phyloP scores from a whole-genome alignment of 352 stramenopile genomes.

The Pythium insidiosum region DNA sequence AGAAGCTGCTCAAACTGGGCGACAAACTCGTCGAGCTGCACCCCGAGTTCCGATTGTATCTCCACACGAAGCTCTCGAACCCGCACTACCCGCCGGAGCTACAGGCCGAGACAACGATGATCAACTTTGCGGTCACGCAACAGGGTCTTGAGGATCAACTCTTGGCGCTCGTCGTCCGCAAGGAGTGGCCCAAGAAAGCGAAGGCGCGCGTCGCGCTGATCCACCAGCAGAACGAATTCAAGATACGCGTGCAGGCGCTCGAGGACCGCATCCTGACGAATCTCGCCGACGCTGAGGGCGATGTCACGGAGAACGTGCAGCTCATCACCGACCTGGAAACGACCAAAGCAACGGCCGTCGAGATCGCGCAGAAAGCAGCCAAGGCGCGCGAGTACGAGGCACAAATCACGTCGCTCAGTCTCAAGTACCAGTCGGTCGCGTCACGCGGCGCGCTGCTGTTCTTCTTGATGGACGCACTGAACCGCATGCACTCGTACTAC shows the following conservation, averaged over 20 bases:
- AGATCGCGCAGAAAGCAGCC: constrained; percentile 77
- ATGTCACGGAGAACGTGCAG: constrained; percentile 94
- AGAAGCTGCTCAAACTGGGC: constrained; percentile 73
- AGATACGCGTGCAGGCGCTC: constrained; percentile 77
- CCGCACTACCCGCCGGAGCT: constrained; percentile 89
- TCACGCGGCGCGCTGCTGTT: constrained; percentile 90
- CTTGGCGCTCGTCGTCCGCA: constrained; percentile 79
- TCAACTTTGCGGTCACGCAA: constrained; percentile 91
- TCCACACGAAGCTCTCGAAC: constrained; percentile 92
- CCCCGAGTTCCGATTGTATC: constrained; percentile 72
- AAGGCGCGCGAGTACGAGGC: constrained; percentile 66
- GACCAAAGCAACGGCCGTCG: constrained; percentile 86
- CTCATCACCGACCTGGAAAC: constrained; percentile 93
- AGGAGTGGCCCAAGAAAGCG: constrained; percentile 87
- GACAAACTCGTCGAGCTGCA: constrained; percentile 86
- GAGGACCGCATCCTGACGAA: constrained; percentile 87
- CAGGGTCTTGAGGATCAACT: constrained; percentile 88
- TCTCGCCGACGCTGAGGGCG: constrained; percentile 72
- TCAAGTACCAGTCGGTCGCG: constrained; percentile 91
- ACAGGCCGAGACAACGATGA: constrained; percentile 86
- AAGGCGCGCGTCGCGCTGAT: constrained; percentile 67
- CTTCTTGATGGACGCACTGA: constrained; percentile 91
- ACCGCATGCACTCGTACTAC: constrained; percentile 93
- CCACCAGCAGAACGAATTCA: constrained; percentile 89
- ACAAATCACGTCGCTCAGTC: constrained; percentile 79